These are phyloP conservation scores for Chernovozyma aurita DNA, from an alignment of 1,139 yeast species.

Conservation along the genomic window DNA sequence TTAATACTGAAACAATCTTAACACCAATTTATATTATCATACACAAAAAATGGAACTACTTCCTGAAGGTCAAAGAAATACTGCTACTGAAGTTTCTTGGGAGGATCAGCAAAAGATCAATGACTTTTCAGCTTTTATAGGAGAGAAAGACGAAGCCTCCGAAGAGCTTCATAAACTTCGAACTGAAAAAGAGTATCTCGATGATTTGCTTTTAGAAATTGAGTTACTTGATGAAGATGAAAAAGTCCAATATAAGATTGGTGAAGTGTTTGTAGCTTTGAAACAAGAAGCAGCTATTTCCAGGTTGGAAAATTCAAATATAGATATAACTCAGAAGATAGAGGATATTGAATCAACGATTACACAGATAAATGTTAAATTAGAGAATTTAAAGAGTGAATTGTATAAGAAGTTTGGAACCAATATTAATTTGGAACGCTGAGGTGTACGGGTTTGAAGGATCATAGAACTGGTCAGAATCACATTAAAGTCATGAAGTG, in stretches of 20 bases:
- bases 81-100: constrained; percentile 71
- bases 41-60: constrained; percentile 51
- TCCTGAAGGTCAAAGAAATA: constrained; percentile 65
- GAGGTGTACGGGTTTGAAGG: constrained; percentile 3
- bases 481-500: too few species aligned
- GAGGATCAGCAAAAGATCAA: constrained; percentile 89
- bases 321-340: constrained; percentile 47
- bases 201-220: constrained; percentile 79
- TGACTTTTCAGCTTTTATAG: constrained; percentile 76
- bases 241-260: constrained; percentile 60
- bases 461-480: neutral
- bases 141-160: constrained; percentile 56
- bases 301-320: constrained; percentile 59
- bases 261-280: constrained; percentile 72
- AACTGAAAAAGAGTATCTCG: constrained; percentile 82
- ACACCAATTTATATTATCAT: too few species aligned
- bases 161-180: constrained; percentile 46
- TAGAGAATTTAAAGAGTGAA: constrained; percentile 60
- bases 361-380: constrained; percentile 47
- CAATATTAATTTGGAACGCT: constrained; percentile 78
- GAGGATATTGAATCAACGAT: constrained; percentile 42
- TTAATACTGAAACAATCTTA: too few species aligned
- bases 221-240: constrained; percentile 84
- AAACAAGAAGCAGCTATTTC: constrained; percentile 62
- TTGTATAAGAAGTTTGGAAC: constrained; percentile 88